Evolutionary conservation across 2,329 filamentous ascomycete species (phyloP).

Genomic region (Dendryphion nanum): DNA sequence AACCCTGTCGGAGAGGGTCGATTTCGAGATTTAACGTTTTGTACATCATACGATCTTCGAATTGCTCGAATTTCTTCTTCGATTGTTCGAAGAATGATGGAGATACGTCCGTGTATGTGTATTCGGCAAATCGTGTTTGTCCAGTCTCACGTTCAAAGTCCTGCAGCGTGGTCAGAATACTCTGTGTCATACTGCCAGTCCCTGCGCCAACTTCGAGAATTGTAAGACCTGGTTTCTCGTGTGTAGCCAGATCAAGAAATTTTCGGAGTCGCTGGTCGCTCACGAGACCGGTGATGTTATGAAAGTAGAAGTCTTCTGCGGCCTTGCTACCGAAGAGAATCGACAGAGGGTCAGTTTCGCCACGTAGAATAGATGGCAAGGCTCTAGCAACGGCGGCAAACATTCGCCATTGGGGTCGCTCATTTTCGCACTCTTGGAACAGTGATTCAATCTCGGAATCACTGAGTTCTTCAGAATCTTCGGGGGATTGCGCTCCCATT

Average conservation of each 20-base stretch:
- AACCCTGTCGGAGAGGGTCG: constrained; percentile 6
- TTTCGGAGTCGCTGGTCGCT: not conserved
- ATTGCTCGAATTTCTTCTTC: constrained; percentile 3
- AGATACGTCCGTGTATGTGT: constrained; percentile 16
- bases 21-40: constrained; percentile 9
- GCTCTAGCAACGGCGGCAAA: too few relatives aligned
- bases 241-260: not conserved
- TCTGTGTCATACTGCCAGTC: not conserved
- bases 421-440: too few relatives aligned
- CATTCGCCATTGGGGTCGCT: too few relatives aligned
- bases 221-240: constrained; percentile 3
- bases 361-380: not conserved
- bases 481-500: not conserved
- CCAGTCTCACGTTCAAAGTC: not conserved
- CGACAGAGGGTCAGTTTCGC: constrained; percentile 1
- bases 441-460: too few relatives aligned
- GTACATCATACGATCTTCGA: constrained; percentile 3
- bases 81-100: constrained; percentile 11
- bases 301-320: not conserved
- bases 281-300: not conserved
- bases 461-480: too few relatives aligned
- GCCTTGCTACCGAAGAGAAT: too few relatives aligned
- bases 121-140: constrained; percentile 2
- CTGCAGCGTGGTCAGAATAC: not conserved
- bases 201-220: constrained; percentile 11